phyloP scores from a whole-genome alignment of 805 yeast genomes.

The Candida loeiensis region DNA sequence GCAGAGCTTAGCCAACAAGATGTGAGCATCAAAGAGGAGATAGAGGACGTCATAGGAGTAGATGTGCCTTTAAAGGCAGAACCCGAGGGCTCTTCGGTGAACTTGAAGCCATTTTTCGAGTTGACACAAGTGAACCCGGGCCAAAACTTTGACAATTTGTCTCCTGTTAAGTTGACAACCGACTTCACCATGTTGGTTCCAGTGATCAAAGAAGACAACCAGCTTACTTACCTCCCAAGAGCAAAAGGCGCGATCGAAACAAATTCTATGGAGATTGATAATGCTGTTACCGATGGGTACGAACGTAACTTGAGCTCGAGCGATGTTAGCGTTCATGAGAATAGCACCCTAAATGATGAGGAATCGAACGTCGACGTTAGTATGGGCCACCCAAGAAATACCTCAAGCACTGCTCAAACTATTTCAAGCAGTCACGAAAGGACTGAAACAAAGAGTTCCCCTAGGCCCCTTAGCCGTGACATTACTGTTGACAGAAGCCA shows the following conservation, averaged over 20 bases:
- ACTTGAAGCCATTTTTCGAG: conserved; percentile 23
- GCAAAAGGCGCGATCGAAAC: not conserved
- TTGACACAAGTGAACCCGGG: conserved; percentile 18
- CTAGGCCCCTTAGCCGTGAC: too few relatives aligned
- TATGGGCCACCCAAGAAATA: conserved; percentile 1
- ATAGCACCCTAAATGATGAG: too few relatives aligned
- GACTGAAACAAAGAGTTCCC: too few relatives aligned
- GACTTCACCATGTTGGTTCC: conserved; percentile 35
- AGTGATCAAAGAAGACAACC: conserved; percentile 8
- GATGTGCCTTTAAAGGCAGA: conserved; percentile 19
- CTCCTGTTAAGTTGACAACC: conserved; percentile 29
- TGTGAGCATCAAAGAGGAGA: conserved; percentile 26
- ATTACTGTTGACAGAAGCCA: too few relatives aligned
- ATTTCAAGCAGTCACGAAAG: too few relatives aligned
- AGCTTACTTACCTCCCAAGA: conserved; percentile 10
- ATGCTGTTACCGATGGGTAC: not conserved
- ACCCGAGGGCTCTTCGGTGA: conserved; percentile 8
- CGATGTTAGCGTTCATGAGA: too few relatives aligned
- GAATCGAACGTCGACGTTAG: too few relatives aligned
- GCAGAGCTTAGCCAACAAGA: conserved; percentile 24
- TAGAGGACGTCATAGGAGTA: conserved; percentile 31
- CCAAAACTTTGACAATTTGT: conserved; percentile 12
- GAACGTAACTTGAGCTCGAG: too few relatives aligned
- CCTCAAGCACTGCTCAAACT: too few relatives aligned
- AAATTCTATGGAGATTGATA: not conserved